Percentiles rank a stretch among this genome's conserved stretches.
Conservation (phyloP, 2,329 filamentous ascomycete genomes). For the Gnomoniopsis sp. region DNA sequence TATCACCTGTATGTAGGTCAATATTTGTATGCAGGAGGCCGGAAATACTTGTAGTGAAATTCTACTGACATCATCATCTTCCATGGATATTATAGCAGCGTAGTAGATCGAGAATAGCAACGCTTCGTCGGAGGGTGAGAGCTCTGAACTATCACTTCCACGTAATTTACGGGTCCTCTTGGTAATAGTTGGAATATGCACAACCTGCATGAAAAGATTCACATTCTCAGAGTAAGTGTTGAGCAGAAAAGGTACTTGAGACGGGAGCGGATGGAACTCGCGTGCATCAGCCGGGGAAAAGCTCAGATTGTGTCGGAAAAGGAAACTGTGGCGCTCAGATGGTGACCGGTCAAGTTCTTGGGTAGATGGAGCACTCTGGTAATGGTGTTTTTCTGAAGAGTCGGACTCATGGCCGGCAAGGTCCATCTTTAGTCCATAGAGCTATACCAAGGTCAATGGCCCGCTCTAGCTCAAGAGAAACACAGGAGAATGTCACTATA, state of each 20-base stretch:
- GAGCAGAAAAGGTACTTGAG: constrained; percentile 52
- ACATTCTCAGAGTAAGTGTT: constrained; percentile 50
- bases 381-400: constrained; percentile 35
- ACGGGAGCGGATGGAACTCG: constrained; percentile 48
- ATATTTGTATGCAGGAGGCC: neutral
- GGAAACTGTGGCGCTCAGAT: constrained; percentile 45
- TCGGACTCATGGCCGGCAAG: constrained; percentile 32
- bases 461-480: neutral
- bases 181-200: constrained; percentile 43
- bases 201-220: constrained; percentile 39
- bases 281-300: constrained; percentile 28
- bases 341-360: constrained; percentile 39
- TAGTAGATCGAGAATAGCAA: constrained; percentile 58
- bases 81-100: constrained; percentile 52
- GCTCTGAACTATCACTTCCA: constrained; percentile 24
- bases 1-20: constrained; percentile 12
- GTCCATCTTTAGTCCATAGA: constrained; percentile 42
- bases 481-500: neutral
- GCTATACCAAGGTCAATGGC: constrained; percentile 28
- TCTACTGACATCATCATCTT: constrained; percentile 49
- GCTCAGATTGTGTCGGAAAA: constrained; percentile 45
- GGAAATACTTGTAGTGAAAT: neutral
- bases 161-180: constrained; percentile 35
- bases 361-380: constrained; percentile 28
- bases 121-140: constrained; percentile 43